Evolutionary conservation across 2,329 filamentous ascomycete genomes (phyloP).

Genomic region (Onygena corvina): DNA sequence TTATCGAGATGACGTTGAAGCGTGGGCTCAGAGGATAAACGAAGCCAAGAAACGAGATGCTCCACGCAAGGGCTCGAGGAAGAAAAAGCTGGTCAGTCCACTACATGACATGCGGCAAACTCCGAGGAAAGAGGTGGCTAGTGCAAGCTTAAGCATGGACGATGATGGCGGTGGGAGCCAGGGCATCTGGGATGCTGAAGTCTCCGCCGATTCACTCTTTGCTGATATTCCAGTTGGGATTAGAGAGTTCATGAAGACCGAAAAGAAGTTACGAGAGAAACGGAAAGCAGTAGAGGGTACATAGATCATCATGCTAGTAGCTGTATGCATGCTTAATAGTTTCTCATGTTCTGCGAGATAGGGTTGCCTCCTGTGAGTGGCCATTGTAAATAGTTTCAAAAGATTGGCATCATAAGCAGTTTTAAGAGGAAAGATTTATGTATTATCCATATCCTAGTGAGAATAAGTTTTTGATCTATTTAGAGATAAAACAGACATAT

Average conservation of each 20-base stretch:
- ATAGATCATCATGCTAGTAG: background rate
- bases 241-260: conserved; percentile 90
- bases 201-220: conserved; percentile 53
- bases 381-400: no score
- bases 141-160: conserved; percentile 54
- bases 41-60: conserved; percentile 44
- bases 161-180: conserved; percentile 68
- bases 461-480: no score
- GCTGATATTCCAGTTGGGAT: conserved; percentile 80
- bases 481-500: no score
- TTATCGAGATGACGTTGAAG: conserved; percentile 83
- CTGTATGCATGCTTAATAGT: no score
- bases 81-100: conserved; percentile 1
- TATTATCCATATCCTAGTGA: no score
- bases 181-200: conserved; percentile 48
- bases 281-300: conserved; percentile 41
- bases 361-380: no score
- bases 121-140: conserved; percentile 33
- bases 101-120: conserved; percentile 23
- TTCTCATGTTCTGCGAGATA: no score
- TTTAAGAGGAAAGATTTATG: no score
- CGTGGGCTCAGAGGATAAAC: conserved; percentile 58
- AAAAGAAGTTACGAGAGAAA: conserved; percentile 75
- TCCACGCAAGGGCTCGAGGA: conserved; percentile 21
- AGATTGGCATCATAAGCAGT: no score